phyloP scores from a whole-genome alignment of 2,329 filamentous ascomycete genomes.

The Elsinoe batatas region DNA sequence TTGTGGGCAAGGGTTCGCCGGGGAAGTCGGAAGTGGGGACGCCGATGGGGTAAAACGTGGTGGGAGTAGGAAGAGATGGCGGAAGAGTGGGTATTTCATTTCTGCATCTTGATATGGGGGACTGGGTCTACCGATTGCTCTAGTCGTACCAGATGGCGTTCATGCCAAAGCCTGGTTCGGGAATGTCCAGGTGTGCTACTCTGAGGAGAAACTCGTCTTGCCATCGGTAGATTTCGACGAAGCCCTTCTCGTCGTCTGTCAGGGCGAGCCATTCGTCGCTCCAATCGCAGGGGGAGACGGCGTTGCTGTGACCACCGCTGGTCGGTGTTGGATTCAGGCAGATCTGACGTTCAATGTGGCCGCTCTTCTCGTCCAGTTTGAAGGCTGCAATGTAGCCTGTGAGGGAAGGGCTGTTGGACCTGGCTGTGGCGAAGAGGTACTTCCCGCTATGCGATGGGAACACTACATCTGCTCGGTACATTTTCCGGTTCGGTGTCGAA shows the following conservation, averaged over 20 bases:
- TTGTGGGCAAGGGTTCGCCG: too few relatives aligned
- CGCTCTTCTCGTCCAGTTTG: conserved; percentile 51
- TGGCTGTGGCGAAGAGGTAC: conserved; percentile 77
- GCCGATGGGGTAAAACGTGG: too few relatives aligned
- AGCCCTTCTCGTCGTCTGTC: conserved; percentile 80
- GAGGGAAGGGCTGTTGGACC: conserved; percentile 63
- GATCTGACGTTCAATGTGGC: conserved; percentile 67
- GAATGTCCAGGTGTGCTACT: conserved; percentile 66
- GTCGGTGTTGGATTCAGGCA: conserved; percentile 77
- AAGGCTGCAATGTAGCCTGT: conserved; percentile 80
- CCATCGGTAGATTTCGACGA: conserved; percentile 82
- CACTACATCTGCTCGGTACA: conserved; percentile 82
- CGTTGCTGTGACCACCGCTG: conserved; percentile 80
- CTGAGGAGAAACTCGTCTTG: conserved; percentile 68
- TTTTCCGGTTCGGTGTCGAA: conserved; percentile 45
- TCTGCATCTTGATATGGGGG: too few relatives aligned
- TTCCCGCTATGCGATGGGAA: conserved; percentile 57
- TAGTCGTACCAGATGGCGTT: conserved; percentile 93
- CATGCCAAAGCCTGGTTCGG: conserved; percentile 88
- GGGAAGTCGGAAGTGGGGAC: too few relatives aligned
- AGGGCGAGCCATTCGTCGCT: conserved; percentile 83
- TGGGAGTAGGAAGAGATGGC: too few relatives aligned
- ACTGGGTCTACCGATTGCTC: conserved; percentile 4
- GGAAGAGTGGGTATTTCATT: background rate
- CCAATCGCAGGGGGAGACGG: conserved; percentile 74